phyloP scores from a whole-genome alignment of 208 protist genomes.

The Crithidia sp. region DNA sequence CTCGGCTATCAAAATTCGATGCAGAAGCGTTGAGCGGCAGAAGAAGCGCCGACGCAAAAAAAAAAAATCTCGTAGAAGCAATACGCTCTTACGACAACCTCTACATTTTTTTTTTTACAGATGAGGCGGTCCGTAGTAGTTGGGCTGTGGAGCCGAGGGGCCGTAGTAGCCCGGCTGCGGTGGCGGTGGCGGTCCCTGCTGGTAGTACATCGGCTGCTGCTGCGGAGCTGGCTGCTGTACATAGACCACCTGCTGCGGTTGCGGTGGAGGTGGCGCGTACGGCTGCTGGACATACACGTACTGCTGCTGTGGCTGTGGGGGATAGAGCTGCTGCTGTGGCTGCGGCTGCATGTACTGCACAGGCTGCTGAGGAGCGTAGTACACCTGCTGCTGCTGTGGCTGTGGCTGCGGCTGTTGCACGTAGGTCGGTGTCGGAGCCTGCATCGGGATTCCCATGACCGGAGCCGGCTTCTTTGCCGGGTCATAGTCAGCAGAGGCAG shows the following conservation, averaged over 20 bases:
- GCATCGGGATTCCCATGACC: conserved; percentile 14
- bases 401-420: conserved; percentile 24
- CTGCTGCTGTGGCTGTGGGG: neutral
- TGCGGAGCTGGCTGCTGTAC: conserved; percentile 2
- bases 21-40: neutral
- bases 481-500: conserved; percentile 8
- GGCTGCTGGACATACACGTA: neutral
- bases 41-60: neutral
- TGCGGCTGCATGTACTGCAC: conserved; percentile 4
- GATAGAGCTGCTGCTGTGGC: conserved; percentile 8
- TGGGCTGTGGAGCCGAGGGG: neutral
- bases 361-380: conserved; percentile 14
- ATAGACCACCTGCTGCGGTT: conserved; percentile 3
- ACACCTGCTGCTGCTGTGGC: conserved; percentile 7
- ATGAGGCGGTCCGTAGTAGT: conserved; percentile 12
- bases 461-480: conserved; percentile 7
- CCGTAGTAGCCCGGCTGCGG: conserved; percentile 13
- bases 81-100: neutral
- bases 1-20: too few relatives aligned
- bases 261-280: neutral
- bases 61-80: neutral
- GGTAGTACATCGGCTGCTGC: conserved; percentile 15
- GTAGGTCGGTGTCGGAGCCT: conserved; percentile 11
- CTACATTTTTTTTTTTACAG: neutral
- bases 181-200: conserved; percentile 4